Evolutionary conservation across 78 protist genomes (phyloP).

Genomic region (Polysphondylium violaceum): DNA sequence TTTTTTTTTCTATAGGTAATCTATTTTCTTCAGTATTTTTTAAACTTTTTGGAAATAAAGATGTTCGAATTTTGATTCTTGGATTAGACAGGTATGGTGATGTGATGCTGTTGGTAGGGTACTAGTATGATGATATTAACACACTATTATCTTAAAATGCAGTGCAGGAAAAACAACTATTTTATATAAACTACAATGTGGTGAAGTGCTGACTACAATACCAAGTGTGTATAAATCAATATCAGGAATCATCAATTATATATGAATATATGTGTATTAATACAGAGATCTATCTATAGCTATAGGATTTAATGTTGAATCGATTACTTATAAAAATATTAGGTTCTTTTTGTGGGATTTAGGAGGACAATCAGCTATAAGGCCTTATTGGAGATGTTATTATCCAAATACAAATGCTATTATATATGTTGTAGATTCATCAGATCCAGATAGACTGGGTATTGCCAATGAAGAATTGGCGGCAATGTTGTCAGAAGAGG

Average conservation of each 20-base stretch:
- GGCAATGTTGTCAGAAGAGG: constrained; percentile 93
- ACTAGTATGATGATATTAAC: too few relatives aligned
- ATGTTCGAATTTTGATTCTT: constrained; percentile 90
- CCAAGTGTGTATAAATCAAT: constrained; percentile 82
- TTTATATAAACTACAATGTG: constrained; percentile 87
- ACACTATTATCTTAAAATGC: too few relatives aligned
- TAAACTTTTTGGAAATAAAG: constrained; percentile 87
- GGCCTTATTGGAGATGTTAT: constrained; percentile 99
- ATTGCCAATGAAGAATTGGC: constrained; percentile 91
- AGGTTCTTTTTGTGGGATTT: constrained; percentile 92
- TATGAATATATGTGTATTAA: not conserved
- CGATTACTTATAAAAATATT: constrained; percentile 93
- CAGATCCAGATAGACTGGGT: constrained; percentile 91
- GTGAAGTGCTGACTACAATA: constrained; percentile 92
- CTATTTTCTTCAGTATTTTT: constrained; percentile 83
- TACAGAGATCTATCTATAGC: constrained; percentile 67
- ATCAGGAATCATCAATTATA: not conserved
- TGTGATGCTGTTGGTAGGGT: too few relatives aligned
- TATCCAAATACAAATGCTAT: constrained; percentile 96
- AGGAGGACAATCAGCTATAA: constrained; percentile 90
- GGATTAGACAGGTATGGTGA: too few relatives aligned
- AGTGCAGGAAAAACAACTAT: constrained; percentile 85
- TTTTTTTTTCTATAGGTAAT: constrained; percentile 74
- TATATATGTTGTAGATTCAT: constrained; percentile 96
- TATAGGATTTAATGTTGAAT: constrained; percentile 98